Evolutionary conservation across 148 eudicot genomes (phyloP).

Genomic region (Beta vulgaris): DNA sequence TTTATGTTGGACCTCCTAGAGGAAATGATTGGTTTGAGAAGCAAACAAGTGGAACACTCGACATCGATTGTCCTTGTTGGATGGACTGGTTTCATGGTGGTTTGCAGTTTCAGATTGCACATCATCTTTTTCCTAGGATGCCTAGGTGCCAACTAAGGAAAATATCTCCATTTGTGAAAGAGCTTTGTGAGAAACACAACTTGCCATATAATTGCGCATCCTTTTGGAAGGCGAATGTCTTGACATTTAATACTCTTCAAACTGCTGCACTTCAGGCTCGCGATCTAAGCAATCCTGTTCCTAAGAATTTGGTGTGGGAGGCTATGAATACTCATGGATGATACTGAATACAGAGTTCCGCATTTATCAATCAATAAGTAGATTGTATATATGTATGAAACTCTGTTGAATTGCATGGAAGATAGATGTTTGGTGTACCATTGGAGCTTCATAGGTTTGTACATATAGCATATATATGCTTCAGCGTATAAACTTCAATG

Average conservation of each 20-base stretch:
- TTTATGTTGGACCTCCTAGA: slow-evolving; percentile 41
- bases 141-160: slow-evolving; percentile 50
- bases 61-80: slow-evolving; percentile 43
- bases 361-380: neutral
- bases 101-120: slow-evolving; percentile 50
- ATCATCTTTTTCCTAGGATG: slow-evolving; percentile 52
- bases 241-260: slow-evolving; percentile 38
- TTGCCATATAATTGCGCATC: slow-evolving; percentile 41
- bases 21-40: slow-evolving; percentile 54
- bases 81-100: slow-evolving; percentile 70
- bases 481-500: too few species aligned
- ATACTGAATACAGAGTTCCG: neutral
- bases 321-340: slow-evolving; percentile 55
- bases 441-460: too few species aligned
- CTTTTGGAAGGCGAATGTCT: slow-evolving; percentile 44
- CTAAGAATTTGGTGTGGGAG: slow-evolving; percentile 56
- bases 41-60: slow-evolving; percentile 44
- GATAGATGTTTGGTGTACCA: too few species aligned
- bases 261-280: slow-evolving; percentile 49
- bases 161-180: slow-evolving; percentile 50
- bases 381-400: too few species aligned
- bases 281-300: slow-evolving; percentile 43
- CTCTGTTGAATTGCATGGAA: too few species aligned
- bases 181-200: slow-evolving; percentile 49
- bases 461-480: too few species aligned